A percentile compares a stretch with the other conserved stretches of the same genome.
phyloP scores from a whole-genome alignment of 306 rosid species.

The Cucurbita pepo region DNA sequence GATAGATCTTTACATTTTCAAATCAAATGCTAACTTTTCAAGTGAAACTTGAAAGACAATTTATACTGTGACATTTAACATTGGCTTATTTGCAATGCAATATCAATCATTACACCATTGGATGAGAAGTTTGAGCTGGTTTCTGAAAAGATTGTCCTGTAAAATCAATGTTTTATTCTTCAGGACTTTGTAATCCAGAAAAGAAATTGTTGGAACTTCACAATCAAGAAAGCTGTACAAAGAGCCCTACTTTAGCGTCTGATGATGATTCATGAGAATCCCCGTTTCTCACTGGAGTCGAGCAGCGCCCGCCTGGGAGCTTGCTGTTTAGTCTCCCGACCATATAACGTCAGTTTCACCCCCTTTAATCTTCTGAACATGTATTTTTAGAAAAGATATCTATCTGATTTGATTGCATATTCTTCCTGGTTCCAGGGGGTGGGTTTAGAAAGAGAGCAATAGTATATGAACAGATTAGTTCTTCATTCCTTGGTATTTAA shows the following conservation, averaged over 20 bases:
- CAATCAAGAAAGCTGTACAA: constrained; percentile 51
- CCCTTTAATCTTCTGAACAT: constrained; percentile 1
- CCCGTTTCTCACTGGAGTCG: not conserved
- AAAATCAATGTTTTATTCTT: constrained; percentile 2
- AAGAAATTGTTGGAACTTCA: constrained; percentile 73
- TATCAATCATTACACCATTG: not conserved
- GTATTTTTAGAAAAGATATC: not conserved
- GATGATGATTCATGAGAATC: constrained; percentile 19
- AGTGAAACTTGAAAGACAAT: not conserved
- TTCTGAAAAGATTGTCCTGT: not conserved
- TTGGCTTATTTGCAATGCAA: not conserved
- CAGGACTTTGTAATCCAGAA: constrained; percentile 92
- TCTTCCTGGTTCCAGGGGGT: not conserved
- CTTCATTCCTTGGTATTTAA: not conserved
- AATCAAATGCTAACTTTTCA: not conserved
- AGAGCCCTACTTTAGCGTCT: constrained; percentile 51
- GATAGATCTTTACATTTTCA: not conserved
- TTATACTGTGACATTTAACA: not conserved
- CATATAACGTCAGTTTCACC: not conserved
- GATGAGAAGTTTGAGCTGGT: not conserved
- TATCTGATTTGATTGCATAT: not conserved
- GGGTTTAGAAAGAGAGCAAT: not conserved
- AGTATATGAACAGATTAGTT: not conserved
- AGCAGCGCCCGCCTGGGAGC: not conserved
- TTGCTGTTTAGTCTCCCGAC: not conserved